Evolutionary conservation across 2,329 filamentous ascomycete species (phyloP).

Genomic region (Peltaster fructicola): DNA sequence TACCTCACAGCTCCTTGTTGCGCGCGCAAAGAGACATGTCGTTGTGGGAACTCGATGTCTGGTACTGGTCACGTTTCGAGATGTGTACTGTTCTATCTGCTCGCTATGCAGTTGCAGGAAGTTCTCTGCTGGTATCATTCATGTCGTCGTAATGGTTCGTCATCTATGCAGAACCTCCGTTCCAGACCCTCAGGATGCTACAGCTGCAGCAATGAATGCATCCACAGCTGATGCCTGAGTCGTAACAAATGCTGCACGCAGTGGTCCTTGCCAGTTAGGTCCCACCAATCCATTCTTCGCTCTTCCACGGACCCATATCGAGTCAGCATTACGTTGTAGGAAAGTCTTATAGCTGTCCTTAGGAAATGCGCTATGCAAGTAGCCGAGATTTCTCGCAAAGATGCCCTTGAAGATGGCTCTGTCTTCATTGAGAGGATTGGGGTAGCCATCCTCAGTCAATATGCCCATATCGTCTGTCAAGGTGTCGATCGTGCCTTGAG

Average conservation of each 20-base stretch:
- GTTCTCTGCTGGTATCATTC: too few relatives aligned
- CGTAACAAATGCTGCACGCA: constrained; percentile 32
- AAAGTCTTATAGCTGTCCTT: constrained; percentile 33
- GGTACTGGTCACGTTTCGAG: too few relatives aligned
- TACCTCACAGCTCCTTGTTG: too few relatives aligned
- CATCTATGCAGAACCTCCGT: too few relatives aligned
- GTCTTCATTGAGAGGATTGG: constrained; percentile 16
- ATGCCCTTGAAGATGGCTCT: constrained; percentile 54
- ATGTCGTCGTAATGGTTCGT: too few relatives aligned
- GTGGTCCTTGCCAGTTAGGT: constrained; percentile 45
- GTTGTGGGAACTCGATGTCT: too few relatives aligned
- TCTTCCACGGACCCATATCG: constrained; percentile 45
- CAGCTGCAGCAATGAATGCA: constrained; percentile 44
- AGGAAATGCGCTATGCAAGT: constrained; percentile 34
- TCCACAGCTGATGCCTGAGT: constrained; percentile 51
- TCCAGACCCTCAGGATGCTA: too few relatives aligned
- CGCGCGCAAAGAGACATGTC: too few relatives aligned
- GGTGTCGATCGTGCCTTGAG: constrained; percentile 19
- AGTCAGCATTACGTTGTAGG: constrained; percentile 42
- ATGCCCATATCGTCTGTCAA: constrained; percentile 22
- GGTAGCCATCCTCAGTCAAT: constrained; percentile 18
- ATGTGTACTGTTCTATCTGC: too few relatives aligned
- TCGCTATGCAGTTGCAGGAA: too few relatives aligned
- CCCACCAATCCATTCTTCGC: constrained; percentile 32
- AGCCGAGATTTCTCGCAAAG: constrained; percentile 46